Conservation (phyloP, 345 rosid genomes). For the Citrus unshiu region DNA sequence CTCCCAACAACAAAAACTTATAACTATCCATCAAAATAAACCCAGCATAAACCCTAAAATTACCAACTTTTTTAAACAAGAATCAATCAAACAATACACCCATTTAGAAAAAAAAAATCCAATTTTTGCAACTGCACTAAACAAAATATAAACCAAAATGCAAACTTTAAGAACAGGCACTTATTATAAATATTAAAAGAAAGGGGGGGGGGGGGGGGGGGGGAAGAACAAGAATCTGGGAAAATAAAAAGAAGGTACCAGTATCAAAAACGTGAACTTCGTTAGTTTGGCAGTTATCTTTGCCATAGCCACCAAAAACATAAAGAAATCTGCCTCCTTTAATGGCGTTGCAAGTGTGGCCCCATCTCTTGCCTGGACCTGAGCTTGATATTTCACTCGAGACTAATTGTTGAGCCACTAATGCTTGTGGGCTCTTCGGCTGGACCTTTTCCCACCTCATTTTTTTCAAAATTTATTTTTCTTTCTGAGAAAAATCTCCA, state of each 20-base stretch:
- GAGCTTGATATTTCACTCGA: conserved; percentile 16
- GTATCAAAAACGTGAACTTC: conserved; percentile 92
- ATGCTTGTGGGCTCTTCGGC: conserved; percentile 20
- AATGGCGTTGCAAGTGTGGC: conserved; percentile 92
- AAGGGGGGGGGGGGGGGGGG: background rate
- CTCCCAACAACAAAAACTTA: conserved; percentile 11
- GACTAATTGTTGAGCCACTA: conserved; percentile 34
- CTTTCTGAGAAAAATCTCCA: conserved; percentile 22
- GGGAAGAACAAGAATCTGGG: background rate
- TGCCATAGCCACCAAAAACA: conserved; percentile 90
- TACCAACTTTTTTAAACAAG: background rate
- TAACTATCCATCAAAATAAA: background rate
- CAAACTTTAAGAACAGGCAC: conserved; percentile 7
- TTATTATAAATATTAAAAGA: background rate
- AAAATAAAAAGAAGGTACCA: conserved; percentile 42
- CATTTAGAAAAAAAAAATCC: background rate
- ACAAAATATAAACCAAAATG: conserved; percentile 5
- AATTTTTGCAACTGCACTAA: background rate
- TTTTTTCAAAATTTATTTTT: background rate
- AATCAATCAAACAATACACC: background rate
- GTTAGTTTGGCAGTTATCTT: conserved; percentile 93
- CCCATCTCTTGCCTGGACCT: conserved; percentile 97
- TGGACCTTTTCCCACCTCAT: conserved; percentile 87
- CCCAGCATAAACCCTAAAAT: conserved; percentile 28
- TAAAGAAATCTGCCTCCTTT: conserved; percentile 86